A percentile compares a stretch with the other conserved stretches of the same genome.
phyloP scores from a whole-genome alignment of 2,329 filamentous ascomycete genomes.

The Aureobasidium sp. region DNA sequence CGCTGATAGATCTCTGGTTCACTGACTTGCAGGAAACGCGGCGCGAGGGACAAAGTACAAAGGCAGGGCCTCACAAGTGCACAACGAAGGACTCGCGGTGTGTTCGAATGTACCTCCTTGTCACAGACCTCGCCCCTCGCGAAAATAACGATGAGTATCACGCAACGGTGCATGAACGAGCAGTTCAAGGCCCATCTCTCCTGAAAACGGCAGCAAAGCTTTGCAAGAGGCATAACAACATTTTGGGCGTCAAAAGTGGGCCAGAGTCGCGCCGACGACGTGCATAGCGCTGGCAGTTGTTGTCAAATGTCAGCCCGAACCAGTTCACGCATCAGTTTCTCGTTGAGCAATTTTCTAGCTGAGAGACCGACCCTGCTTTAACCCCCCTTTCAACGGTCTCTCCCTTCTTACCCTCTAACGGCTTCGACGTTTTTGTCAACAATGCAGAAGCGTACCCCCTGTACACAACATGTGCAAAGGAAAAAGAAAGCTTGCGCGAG shows the following conservation, averaged over 20 bases:
- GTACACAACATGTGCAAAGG: slow-evolving; percentile 2
- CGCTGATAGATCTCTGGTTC: background rate
- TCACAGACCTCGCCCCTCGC: background rate
- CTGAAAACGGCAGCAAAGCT: slow-evolving; percentile 3
- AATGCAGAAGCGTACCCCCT: slow-evolving; percentile 4
- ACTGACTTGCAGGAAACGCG: background rate
- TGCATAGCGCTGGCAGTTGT: background rate
- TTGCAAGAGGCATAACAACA: background rate
- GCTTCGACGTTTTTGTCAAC: slow-evolving; percentile 5
- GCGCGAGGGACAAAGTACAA: slow-evolving; percentile 1
- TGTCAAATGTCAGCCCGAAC: slow-evolving; percentile 3
- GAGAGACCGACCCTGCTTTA: background rate
- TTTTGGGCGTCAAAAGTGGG: background rate
- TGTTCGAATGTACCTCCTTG: background rate
- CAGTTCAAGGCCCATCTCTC: background rate
- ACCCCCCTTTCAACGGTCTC: slow-evolving; percentile 3
- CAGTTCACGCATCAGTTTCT: background rate
- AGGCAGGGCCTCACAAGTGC: background rate
- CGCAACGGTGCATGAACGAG: background rate
- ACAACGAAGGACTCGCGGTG: slow-evolving; percentile 5
- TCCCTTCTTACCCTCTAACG: slow-evolving; percentile 3
- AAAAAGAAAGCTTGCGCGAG: background rate
- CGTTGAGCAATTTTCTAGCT: slow-evolving; percentile 1
- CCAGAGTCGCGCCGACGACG: background rate
- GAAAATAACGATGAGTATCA: background rate